Base-by-base conservation (phyloP, 352 stramenopile species). In the Phytopythium vexans region DNA sequence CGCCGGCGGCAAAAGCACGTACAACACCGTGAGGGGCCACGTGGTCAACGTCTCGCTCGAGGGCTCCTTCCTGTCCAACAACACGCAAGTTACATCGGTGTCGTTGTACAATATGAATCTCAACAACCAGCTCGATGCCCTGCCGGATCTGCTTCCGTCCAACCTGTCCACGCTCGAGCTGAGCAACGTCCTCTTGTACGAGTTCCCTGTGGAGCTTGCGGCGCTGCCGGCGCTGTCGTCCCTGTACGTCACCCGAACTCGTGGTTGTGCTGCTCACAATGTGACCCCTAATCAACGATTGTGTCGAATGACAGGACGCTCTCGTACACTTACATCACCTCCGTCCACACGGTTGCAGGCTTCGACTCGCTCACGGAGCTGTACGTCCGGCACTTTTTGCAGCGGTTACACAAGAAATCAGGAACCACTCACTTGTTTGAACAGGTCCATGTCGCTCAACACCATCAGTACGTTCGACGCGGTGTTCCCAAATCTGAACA, bases 71-170 rank as follows among this genome's bases (percentile, higher is more conserved):
- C 48, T 72, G 34, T 55, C 35, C 34, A 56, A 62, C 10, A 59
- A 72, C 55, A 60, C 49, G 10, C 59, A 72, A 12, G 49, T 72
- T 46, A 68, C 50, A 6, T 55, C 33, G 15, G 54, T 72, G 14
- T 58, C 48, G 40, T 47, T 72, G n/a, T 50, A 61, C 45, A 72
- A 34, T 14, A 40, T 72, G 12, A 58, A 72, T 32, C 51, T 72
- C 42, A 61, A 60, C 41, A 34, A 65, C 27, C 39, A 58, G 11
- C 41, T 61, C 12, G 34, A 37, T 36, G 34, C 53, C 37, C 52
- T 72, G 9, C 21, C 51, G 21, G 44, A 49, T 1, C 60, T 62
- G 57, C 40, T 70, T 15, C 57, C 62, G 8, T 36, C 39, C 27
- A 59, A 44, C 45, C 31, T 68, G 37, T 47, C 52, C 10, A 27